Base-by-base conservation (phyloP, 2,329 filamentous ascomycete genomes). In the Salinomyces thailandicus region DNA sequence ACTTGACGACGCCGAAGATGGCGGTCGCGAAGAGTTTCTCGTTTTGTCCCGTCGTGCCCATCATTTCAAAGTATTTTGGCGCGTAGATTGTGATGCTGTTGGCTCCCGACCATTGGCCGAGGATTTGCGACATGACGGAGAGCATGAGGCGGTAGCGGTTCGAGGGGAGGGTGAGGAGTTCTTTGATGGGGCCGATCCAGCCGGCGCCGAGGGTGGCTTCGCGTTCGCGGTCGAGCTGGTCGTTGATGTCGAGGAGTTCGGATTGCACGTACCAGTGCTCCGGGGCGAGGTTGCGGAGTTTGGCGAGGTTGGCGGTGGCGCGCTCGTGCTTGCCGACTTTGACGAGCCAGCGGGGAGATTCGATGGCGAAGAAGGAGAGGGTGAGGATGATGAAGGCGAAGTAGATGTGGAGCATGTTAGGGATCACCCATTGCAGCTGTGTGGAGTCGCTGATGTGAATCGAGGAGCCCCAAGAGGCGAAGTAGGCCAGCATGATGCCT, bases 401-500 rank as follows among this genome's bases (percentile, higher is more conserved):
- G 52, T 85, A 85, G 57, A 89, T 67, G 54, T 89, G 82, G 39
- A 87, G 65, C 47, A 75, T 77, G 28, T 80, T 85, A 0, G 83
- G 82, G 0, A 85, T 72, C 29, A 81, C 68, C 72, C 72, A 68
- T 51, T n/a, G 64, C 63, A 39, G 58, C 16, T 52, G 37, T 9
- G 46, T 45, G 4, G 40, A 55, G 29, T 63, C 53, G 13, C 66
- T 64, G 45, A 71, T 67, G 49, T 75, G 64, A 16, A 73, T 55
- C 17, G 67, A 62, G n/a, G 63, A 67, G 11, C 69, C 68, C 60
- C 62, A 72, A 4, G 58, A 81, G 41, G 79, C 75, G 50, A 85
- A 87, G 62, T 86, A 89, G 6, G 79, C 81, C 12, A 87, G 67
- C 49, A 87, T 80, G 44, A 86, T 85, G n/a, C 81, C 83, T 6